A percentile compares a stretch with the other conserved stretches of the same genome.
Evolutionary conservation across 2,329 filamentous ascomycete genomes (phyloP).

Genomic region (Colletotrichum sp.): DNA sequence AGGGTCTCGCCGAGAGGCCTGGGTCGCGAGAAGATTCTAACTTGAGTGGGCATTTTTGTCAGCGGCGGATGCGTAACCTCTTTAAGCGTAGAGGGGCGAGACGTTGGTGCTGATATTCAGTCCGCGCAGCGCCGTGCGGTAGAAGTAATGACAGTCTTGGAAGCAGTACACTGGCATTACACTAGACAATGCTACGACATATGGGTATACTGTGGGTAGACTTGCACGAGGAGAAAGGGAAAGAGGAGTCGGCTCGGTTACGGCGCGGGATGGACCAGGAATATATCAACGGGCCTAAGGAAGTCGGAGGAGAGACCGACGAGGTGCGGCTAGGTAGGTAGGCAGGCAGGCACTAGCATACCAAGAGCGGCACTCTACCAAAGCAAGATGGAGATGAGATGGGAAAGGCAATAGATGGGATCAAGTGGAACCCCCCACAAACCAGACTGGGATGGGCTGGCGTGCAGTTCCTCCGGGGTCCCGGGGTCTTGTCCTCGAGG

Average conservation of each 20-base stretch:
- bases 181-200: constrained; percentile 35
- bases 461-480: not conserved
- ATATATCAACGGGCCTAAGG: constrained; percentile 22
- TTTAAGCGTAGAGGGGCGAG: constrained; percentile 75
- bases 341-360: not conserved
- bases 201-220: not conserved
- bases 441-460: constrained; percentile 11
- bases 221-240: not conserved
- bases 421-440: constrained; percentile 21
- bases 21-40: constrained; percentile 60
- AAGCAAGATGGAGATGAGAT: constrained; percentile 2
- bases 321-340: not conserved
- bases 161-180: constrained; percentile 83
- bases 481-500: constrained; percentile 4
- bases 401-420: constrained; percentile 17
- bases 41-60: constrained; percentile 40
- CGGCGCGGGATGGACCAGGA: not conserved
- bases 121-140: constrained; percentile 86
- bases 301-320: not conserved
- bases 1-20: constrained; percentile 77
- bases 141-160: constrained; percentile 93
- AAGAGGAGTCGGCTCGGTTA: not conserved
- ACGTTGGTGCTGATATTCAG: constrained; percentile 82
- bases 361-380: not conserved
- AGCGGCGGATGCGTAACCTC: constrained; percentile 26